Base-by-base conservation (phyloP, 2,329 filamentous ascomycete species). In the Tolypocladium album region DNA sequence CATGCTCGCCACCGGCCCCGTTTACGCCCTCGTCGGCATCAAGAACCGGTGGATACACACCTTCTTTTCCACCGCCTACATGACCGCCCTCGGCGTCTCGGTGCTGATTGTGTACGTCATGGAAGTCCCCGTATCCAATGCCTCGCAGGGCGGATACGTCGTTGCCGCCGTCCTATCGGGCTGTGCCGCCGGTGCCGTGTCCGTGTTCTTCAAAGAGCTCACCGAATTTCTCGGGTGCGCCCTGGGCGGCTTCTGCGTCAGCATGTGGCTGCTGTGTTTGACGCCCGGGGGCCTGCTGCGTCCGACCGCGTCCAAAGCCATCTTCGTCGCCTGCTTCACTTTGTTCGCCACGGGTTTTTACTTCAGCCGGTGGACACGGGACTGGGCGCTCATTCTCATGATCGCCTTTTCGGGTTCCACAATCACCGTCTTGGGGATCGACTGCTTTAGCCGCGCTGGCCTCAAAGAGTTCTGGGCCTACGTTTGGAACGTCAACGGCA, bases 381-480 rank as follows among this genome's bases (percentile, higher is more conserved):
- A 85, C 13, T 93, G 93, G 72, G 88, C 86, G 1, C 76, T 96
- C 56, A 93, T 97, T 43, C 78, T 78, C 15, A 84, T 84, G 56
- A 91, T 91, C 15, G 84, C 92, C 0, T 95, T 97, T 69, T 82
- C 85, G 5, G 93, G 93, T 9, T 88, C 91, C 4, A 96, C 91
- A 0, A 84, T 84, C 3, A 79, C 88, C 0, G 83, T 96, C 17
- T 74, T 97, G 2, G 93, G 93, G 2, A 89, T 97, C 61, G 93
- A 97, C 71, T 96, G 91, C 72, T 95, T 93, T 67, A 93, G 87
- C 67, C 81, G 86, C 63, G 91, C 92, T n/a, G 93, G 93, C 0
- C 77, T 96, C 67, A 97, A 96, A 72, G 93, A 97, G 71, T 97
- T 97, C 66, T 97, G 93, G 93, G 82, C 90, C 7, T 97, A 95